Percentiles rank a stretch among this genome's conserved stretches.
phyloP scores from a whole-genome alignment of 495 filamentous ascomycete species.

The Penicillium bovifimosum region DNA sequence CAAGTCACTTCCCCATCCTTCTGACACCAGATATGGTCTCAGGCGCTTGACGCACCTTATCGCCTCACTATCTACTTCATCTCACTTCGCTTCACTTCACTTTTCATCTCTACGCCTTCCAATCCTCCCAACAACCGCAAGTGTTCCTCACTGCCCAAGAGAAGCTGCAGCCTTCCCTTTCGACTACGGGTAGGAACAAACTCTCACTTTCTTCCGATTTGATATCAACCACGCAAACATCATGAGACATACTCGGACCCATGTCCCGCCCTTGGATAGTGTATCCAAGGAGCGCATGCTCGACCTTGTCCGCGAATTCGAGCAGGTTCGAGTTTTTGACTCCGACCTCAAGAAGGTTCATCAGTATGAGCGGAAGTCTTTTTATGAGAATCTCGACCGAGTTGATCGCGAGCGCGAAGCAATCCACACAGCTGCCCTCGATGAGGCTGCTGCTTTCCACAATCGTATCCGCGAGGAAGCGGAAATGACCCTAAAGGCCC shows the following conservation, averaged over 20 bases:
- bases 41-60: not conserved
- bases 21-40: not conserved
- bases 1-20: not conserved
- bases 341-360: slow-evolving; percentile 39
- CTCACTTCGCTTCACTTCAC: not conserved
- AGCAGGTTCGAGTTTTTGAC: slow-evolving; percentile 35
- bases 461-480: slow-evolving; percentile 59
- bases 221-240: not conserved
- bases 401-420: slow-evolving; percentile 39
- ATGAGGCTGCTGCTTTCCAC: slow-evolving; percentile 56
- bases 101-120: not conserved
- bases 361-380: slow-evolving; percentile 39
- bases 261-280: slow-evolving; percentile 30
- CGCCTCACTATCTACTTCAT: too few species aligned
- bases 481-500: slow-evolving; percentile 31
- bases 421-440: slow-evolving; percentile 55
- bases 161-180: not conserved
- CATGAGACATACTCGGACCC: not conserved
- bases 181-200: not conserved
- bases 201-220: not conserved
- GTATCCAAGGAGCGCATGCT: slow-evolving; percentile 46
- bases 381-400: slow-evolving; percentile 43
- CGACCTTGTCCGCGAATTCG: slow-evolving; percentile 41
- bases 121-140: not conserved
- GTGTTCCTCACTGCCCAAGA: too few species aligned